Evolutionary conservation across 164 flowering plant species (phyloP).

Genomic region (Vitis labrusca): DNA sequence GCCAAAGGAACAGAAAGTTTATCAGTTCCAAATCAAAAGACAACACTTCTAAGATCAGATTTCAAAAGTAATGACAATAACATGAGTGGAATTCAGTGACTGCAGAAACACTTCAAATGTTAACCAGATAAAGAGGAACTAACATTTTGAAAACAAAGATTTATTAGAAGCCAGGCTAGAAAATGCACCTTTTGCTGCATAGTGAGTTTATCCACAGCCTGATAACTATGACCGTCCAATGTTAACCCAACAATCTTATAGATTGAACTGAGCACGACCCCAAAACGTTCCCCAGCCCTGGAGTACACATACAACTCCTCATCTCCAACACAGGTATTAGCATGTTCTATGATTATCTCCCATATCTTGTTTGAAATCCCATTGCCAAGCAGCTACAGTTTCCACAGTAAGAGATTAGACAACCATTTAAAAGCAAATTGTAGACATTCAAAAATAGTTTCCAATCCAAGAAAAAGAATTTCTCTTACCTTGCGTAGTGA

Average conservation of each 20-base stretch:
- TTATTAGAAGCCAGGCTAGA: background rate
- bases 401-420: background rate
- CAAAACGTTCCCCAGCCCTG: slow-evolving; percentile 12
- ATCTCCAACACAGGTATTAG: slow-evolving; percentile 41
- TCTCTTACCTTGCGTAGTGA: slow-evolving; percentile 42
- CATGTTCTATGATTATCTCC: slow-evolving; percentile 59
- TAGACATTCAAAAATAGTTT: background rate
- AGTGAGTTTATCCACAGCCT: slow-evolving; percentile 26
- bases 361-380: slow-evolving; percentile 44
- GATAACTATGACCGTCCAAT: slow-evolving; percentile 43
- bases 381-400: slow-evolving; percentile 42
- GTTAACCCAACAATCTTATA: slow-evolving; percentile 44
- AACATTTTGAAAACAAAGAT: too few species aligned
- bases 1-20: slow-evolving; percentile 10
- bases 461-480: background rate
- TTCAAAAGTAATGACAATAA: too few species aligned
- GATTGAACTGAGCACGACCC: slow-evolving; percentile 52
- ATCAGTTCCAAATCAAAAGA: background rate
- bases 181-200: slow-evolving; percentile 41
- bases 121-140: too few species aligned
- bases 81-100: too few species aligned
- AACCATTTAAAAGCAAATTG: background rate
- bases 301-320: slow-evolving; percentile 27
- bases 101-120: too few species aligned
- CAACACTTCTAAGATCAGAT: background rate